Evolutionary conservation across 805 yeast genomes (phyloP).

Genomic region (Yamadazyma phyllophila): DNA sequence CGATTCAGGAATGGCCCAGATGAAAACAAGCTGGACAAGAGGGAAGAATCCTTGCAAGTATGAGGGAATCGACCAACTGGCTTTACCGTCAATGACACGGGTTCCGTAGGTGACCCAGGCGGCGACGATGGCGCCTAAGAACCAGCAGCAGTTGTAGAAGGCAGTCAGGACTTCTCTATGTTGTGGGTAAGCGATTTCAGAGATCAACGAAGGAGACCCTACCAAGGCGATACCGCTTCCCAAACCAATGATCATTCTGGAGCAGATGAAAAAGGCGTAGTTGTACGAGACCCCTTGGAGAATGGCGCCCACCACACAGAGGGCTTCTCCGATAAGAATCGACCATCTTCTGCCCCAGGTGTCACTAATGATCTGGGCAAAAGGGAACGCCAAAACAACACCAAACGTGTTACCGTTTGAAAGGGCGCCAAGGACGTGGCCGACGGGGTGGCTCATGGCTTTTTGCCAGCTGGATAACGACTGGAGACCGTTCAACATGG

Average conservation of each 20-base stretch:
- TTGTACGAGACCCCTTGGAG: constrained; percentile 34
- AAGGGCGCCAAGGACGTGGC: constrained; percentile 36
- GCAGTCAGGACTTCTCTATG: constrained; percentile 41
- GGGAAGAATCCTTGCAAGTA: constrained; percentile 50
- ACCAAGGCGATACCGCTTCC: constrained; percentile 42
- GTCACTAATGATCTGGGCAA: constrained; percentile 31
- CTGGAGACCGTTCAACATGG: constrained; percentile 52
- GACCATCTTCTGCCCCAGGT: constrained; percentile 38
- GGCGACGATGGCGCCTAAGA: constrained; percentile 50
- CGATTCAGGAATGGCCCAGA: constrained; percentile 46
- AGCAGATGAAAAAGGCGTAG: constrained; percentile 37
- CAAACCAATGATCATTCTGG: constrained; percentile 48
- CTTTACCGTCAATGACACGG: constrained; percentile 17
- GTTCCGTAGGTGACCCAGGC: constrained; percentile 52
- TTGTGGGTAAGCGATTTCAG: constrained; percentile 51
- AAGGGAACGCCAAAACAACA: constrained; percentile 24
- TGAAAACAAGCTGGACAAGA: constrained; percentile 32
- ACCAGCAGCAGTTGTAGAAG: constrained; percentile 50
- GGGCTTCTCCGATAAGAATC: constrained; percentile 22
- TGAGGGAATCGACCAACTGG: constrained; percentile 46
- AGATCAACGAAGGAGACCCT: constrained; percentile 45
- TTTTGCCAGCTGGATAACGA: constrained; percentile 40
- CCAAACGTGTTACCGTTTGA: constrained; percentile 44
- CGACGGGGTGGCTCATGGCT: constrained; percentile 38
- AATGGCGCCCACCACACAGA: constrained; percentile 31